phyloP scores from a whole-genome alignment of 208 protist species.

The Crithidia fasciculata region DNA sequence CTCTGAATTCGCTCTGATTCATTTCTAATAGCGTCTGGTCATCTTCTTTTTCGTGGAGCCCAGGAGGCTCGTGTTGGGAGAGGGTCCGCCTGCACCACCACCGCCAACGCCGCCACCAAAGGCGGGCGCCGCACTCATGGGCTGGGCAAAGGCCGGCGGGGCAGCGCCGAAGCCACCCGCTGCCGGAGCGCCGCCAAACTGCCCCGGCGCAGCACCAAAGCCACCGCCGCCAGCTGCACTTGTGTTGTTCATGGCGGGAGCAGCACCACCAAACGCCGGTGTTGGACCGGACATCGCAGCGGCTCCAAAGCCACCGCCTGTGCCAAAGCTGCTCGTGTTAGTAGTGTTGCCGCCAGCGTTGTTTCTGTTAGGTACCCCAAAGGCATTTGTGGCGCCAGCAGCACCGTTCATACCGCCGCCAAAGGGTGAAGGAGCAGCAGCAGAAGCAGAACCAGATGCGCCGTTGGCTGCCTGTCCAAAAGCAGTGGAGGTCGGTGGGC shows the following conservation, averaged over 20 bases:
- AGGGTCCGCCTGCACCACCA: background rate
- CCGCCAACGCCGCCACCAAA: slow-evolving; percentile 12
- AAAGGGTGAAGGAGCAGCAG: background rate
- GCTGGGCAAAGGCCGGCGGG: slow-evolving; percentile 24
- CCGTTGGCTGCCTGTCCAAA: background rate
- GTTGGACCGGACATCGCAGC: too few relatives aligned
- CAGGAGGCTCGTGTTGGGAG: slow-evolving; percentile 7
- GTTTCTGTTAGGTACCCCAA: background rate
- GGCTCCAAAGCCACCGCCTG: too few relatives aligned
- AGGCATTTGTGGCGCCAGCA: background rate
- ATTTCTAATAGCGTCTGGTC: slow-evolving; percentile 5
- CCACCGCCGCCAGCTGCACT: background rate
- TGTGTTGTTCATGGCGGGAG: too few relatives aligned
- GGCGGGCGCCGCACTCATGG: background rate
- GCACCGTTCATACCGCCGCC: background rate
- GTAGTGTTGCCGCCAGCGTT: background rate
- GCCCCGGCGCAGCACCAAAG: slow-evolving; percentile 8
- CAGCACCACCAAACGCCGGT: too few relatives aligned
- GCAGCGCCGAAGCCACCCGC: slow-evolving; percentile 21
- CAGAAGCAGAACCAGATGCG: too few relatives aligned
- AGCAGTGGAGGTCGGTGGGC: background rate
- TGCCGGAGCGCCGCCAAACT: background rate
- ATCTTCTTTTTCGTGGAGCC: background rate
- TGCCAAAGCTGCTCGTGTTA: too few relatives aligned
- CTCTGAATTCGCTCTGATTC: too few relatives aligned